phyloP scores from a whole-genome alignment of 805 yeast species.

The Pichia ethanolica region DNA sequence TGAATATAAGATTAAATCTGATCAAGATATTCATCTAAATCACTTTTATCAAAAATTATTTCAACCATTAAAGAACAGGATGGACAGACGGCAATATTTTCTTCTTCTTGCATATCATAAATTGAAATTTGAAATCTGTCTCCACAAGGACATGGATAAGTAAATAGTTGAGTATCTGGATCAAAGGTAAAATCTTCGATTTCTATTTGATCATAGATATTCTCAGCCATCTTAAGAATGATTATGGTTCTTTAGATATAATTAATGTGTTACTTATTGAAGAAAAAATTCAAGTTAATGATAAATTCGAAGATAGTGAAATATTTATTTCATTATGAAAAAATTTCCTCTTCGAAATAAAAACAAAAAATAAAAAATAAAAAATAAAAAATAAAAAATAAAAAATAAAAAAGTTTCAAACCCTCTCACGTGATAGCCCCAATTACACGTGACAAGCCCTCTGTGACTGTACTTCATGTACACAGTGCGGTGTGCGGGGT shows the following conservation, averaged over 20 bases:
- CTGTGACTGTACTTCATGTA: not conserved
- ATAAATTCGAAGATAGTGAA: no score
- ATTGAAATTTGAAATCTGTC: slow-evolving; percentile 82
- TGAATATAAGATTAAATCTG: slow-evolving; percentile 10
- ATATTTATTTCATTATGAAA: no score
- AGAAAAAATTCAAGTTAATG: no score
- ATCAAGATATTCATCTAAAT: slow-evolving; percentile 39
- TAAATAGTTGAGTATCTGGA: slow-evolving; percentile 69
- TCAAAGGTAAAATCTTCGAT: slow-evolving; percentile 95
- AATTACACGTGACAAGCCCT: slow-evolving; percentile 5
- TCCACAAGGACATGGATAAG: slow-evolving; percentile 98
- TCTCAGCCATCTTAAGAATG: slow-evolving; percentile 35
- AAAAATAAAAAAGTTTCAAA: no score
- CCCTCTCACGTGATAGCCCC: no score
- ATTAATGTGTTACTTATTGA: no score
- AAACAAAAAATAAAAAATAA: no score
- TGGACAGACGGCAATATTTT: slow-evolving; percentile 93
- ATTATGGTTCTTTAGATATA: no score
- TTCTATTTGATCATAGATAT: slow-evolving; percentile 87
- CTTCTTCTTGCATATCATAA: slow-evolving; percentile 85
- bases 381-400: no score
- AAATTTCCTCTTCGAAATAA: no score
- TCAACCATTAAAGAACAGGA: slow-evolving; percentile 90
- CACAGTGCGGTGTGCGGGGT: slow-evolving; percentile 5
- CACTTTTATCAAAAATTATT: slow-evolving; percentile 74